Percentiles rank a stretch among this genome's conserved stretches.
Evolutionary conservation across 805 yeast genomes (phyloP).

Genomic region (Scheffersomyces spartinae): DNA sequence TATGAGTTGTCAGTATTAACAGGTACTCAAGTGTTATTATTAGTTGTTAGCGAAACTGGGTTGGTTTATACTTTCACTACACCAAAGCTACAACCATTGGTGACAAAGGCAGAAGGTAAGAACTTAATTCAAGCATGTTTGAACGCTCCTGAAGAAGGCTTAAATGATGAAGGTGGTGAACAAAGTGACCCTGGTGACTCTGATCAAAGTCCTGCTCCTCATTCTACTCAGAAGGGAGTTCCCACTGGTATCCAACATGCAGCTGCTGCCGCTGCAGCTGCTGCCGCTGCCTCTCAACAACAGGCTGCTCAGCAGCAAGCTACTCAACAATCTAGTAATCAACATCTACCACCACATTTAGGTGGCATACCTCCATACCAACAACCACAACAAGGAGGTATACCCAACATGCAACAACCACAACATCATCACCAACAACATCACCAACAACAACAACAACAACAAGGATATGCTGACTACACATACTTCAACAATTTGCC

Average conservation of each 20-base stretch:
- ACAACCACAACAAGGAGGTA: slow-evolving; percentile 3
- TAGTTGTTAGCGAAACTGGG: slow-evolving; percentile 98
- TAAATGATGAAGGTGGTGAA: slow-evolving; percentile 50
- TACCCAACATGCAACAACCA: slow-evolving; percentile 21
- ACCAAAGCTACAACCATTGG: slow-evolving; percentile 97
- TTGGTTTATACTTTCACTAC: slow-evolving; percentile 96
- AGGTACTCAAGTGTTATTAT: slow-evolving; percentile 89
- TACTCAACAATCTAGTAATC: slow-evolving; percentile 6
- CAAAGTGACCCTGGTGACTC: slow-evolving; percentile 38
- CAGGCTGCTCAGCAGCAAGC: slow-evolving; percentile 8
- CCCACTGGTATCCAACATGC: slow-evolving; percentile 16
- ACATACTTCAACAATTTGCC: slow-evolving; percentile 15
- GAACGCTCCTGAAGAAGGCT: slow-evolving; percentile 87
- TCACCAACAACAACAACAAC: slow-evolving; percentile 20
- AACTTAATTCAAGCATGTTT: slow-evolving; percentile 93
- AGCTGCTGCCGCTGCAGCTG: slow-evolving; percentile 3
- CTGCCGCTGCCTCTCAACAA: slow-evolving; percentile 4
- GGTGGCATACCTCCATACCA: slow-evolving; percentile 4
- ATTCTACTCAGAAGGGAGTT: slow-evolving; percentile 4
- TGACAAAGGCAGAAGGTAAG: slow-evolving; percentile 95
- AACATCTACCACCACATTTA: slow-evolving; percentile 11
- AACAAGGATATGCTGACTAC: slow-evolving; percentile 8
- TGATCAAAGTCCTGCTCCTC: slow-evolving; percentile 27
- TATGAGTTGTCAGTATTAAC: slow-evolving; percentile 93
- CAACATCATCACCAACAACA: slow-evolving; percentile 19